Conservation (phyloP, 2,329 filamentous ascomycete genomes). For the Amauroascus niger region DNA sequence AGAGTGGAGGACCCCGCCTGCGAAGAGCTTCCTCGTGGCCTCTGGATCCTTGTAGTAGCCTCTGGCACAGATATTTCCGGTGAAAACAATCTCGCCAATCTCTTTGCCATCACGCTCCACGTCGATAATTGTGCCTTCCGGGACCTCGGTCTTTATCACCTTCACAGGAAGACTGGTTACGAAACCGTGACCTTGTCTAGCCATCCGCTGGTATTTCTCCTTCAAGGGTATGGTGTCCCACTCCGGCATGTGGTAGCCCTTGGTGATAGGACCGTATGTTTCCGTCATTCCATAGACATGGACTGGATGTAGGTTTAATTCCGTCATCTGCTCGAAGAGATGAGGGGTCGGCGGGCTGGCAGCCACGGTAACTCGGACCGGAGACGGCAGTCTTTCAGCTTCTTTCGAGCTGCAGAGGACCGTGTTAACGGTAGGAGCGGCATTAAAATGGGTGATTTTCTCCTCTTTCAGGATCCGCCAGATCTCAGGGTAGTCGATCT, state of each 20-base stretch:
- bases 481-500: conserved; percentile 88
- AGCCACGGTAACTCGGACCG: conserved; percentile 82
- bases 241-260: conserved; percentile 74
- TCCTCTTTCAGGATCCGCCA: conserved; percentile 83
- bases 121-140: conserved; percentile 56
- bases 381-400: conserved; percentile 57
- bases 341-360: conserved; percentile 82
- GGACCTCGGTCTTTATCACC: conserved; percentile 68
- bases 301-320: conserved; percentile 75
- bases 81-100: conserved; percentile 76
- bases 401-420: conserved; percentile 71
- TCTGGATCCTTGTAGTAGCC: conserved; percentile 86
- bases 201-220: conserved; percentile 83
- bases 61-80: conserved; percentile 82
- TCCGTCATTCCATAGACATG: conserved; percentile 85
- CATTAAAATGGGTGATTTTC: conserved; percentile 86
- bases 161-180: conserved; percentile 70
- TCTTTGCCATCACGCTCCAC: conserved; percentile 62
- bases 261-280: conserved; percentile 93
- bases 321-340: conserved; percentile 86
- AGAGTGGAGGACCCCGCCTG: conserved; percentile 75
- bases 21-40: conserved; percentile 78
- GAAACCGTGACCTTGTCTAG: conserved; percentile 86
- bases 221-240: conserved; percentile 67
- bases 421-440: conserved; percentile 93